Evolutionary conservation across 140 eudicot genomes (phyloP).

Genomic region (Ambrosia hybrid): DNA sequence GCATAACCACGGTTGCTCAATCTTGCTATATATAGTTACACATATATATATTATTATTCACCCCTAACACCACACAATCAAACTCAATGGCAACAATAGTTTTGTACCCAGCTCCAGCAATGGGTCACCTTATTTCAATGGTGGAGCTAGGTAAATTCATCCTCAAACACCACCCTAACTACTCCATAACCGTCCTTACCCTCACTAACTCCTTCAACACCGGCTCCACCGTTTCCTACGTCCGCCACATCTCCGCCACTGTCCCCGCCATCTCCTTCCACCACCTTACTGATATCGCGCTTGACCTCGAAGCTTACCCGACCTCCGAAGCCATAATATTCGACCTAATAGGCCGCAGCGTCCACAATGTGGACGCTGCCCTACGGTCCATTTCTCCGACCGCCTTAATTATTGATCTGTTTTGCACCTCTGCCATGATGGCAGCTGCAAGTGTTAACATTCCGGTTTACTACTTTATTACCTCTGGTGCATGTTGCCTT

Average conservation of each 20-base stretch:
- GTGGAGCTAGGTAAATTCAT: constrained; percentile 59
- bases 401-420: constrained; percentile 53
- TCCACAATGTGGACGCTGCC: constrained; percentile 39
- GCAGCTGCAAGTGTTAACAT: constrained; percentile 21
- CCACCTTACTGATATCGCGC: constrained; percentile 45
- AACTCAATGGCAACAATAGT: constrained; percentile 16
- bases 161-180: constrained; percentile 37
- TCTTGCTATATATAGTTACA: too few relatives aligned
- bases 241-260: constrained; percentile 41
- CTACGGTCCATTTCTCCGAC: constrained; percentile 31
- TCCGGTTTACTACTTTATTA: constrained; percentile 47
- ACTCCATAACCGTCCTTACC: constrained; percentile 40
- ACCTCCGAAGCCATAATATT: constrained; percentile 45
- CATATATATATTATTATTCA: too few relatives aligned
- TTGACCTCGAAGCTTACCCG: constrained; percentile 33
- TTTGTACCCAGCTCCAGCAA: constrained; percentile 46
- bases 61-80: too few relatives aligned
- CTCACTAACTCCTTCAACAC: constrained; percentile 42
- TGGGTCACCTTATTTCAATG: constrained; percentile 58
- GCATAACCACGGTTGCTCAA: too few relatives aligned
- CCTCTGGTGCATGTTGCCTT: constrained; percentile 49
- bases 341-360: constrained; percentile 41
- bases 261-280: constrained; percentile 36
- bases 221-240: constrained; percentile 39
- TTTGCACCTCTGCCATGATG: constrained; percentile 43